Evolutionary conservation across 73 alveolate species (phyloP), one percentile per base, ranked within the genome.

Genomic region (Symbiodinium pilosum): DNA sequence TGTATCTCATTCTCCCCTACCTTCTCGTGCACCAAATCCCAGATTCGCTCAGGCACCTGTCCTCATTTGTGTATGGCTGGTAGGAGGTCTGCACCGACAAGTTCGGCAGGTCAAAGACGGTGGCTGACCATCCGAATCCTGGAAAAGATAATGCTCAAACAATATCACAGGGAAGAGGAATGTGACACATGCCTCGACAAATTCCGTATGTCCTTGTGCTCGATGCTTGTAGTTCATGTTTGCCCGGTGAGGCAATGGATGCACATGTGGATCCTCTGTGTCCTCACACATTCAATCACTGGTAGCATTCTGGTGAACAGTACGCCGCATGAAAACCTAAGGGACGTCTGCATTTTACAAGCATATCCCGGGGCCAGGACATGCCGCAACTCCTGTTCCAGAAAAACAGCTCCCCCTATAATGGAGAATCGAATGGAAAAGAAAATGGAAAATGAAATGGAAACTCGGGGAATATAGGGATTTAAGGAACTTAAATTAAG

Each of bases 171-270:
- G 59, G 21, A 47, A 47, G 59, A 47, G 14, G 14, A 47, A 47
- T 47, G 59, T 14, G 59, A 6, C 14, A 6, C 3, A 16, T 14
- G 36, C 43, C 75, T 30, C 44, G 32, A 38, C 20, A 40, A 8
- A n/a, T 28, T 11, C 39, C 36, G 16, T 5, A 16, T 11, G 87
- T 59, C 95, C 95, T 88, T 88, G 95, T 21, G 95, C 95, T 12
- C 95, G 86, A 41, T 88, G 95, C 81, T 88, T 88, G 95, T 88
- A 88, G 87, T 88, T 88, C 95, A 88, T 88, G 44, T 88, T 88
- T 16, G 95, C 95, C 36, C 95, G 86, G 69, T 88, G 95, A 41
- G 95, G 95, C 86, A 88, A 30, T 12, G 95, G 95, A 41, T 88
- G 95, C 21, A 88, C 95, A 42, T 88, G 95, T 6, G 95, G 95